Percentiles rank a stretch among this genome's conserved stretches.
These are phyloP conservation scores for Moricandia arvensis DNA, from an alignment of 345 rosid species.

Conservation along the genomic window DNA sequence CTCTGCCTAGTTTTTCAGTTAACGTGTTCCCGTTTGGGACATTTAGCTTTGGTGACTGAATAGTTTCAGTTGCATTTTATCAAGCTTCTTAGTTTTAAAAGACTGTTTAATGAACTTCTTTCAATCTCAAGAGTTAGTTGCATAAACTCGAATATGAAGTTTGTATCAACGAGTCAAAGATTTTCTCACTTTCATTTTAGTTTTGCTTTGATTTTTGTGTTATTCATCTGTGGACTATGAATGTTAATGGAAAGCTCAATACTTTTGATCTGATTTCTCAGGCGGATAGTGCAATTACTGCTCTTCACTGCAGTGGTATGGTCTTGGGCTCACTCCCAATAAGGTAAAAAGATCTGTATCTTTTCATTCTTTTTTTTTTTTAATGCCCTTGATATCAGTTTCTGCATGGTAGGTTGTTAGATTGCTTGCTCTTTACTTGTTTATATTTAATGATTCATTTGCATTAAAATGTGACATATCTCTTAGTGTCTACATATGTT, in stretches of 20 bases:
- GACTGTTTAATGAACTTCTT: constrained; percentile 3
- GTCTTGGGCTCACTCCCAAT: constrained; percentile 78
- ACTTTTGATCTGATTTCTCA: constrained; percentile 33
- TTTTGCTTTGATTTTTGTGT: background rate
- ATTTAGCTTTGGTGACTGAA: background rate
- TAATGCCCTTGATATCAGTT: background rate
- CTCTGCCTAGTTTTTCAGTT: background rate
- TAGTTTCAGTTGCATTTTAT: constrained; percentile 4
- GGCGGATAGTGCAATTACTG: constrained; percentile 97
- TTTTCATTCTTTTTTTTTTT: background rate
- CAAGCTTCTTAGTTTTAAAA: background rate
- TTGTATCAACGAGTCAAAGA: background rate
- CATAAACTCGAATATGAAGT: background rate
- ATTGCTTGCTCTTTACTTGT: background rate
- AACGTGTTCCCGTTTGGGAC: background rate
- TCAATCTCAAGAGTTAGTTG: background rate
- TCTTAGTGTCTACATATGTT: background rate
- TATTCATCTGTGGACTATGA: background rate
- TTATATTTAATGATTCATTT: constrained; percentile 6
- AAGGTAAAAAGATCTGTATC: constrained; percentile 49
- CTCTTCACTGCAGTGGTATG: constrained; percentile 89
- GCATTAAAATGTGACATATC: constrained; percentile 12
- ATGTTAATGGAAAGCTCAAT: background rate
- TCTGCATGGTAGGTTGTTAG: constrained; percentile 22
- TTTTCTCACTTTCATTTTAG: background rate